Conservation (phyloP, 208 protist genomes). For the Vickermania ingenoplastis region DNA sequence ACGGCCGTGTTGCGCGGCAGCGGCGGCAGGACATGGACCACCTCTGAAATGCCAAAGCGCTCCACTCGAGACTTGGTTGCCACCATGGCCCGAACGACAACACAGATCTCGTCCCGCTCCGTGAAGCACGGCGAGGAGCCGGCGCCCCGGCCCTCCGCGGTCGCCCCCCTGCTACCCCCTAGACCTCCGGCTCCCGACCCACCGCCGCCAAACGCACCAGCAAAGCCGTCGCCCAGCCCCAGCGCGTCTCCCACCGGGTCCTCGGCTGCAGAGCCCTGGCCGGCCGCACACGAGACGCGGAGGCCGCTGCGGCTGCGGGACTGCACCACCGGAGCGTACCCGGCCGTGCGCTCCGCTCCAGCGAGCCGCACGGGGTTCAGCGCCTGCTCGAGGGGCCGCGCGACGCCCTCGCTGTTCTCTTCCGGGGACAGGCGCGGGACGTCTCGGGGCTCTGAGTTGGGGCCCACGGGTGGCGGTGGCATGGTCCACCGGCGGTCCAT, state of each 20-base stretch:
- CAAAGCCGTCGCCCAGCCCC: neutral
- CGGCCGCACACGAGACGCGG: neutral
- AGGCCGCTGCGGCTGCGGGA: neutral
- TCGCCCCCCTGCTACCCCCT: neutral
- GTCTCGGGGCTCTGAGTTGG: neutral
- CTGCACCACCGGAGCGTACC: neutral
- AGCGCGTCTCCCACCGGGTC: neutral
- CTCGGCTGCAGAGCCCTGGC: neutral
- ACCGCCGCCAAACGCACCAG: neutral
- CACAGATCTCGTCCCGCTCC: constrained; percentile 35
- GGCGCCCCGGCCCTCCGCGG: constrained; percentile 10
- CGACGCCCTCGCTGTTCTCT: too few relatives aligned
- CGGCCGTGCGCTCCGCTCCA: neutral
- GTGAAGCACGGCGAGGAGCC: constrained; percentile 12
- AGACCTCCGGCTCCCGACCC: neutral
- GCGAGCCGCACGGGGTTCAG: neutral
- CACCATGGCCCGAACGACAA: constrained; percentile 65
- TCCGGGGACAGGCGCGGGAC: too few relatives aligned
- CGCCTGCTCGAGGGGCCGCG: neutral
- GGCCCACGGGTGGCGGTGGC: neutral
- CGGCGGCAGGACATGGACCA: constrained; percentile 73
- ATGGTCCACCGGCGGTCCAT: neutral
- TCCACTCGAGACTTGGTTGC: constrained; percentile 62
- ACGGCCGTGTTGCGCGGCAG: constrained; percentile 20
- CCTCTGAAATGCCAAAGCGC: constrained; percentile 55